phyloP scores from a whole-genome alignment of 768 basidiomycete species.

The Suillus placidus region DNA sequence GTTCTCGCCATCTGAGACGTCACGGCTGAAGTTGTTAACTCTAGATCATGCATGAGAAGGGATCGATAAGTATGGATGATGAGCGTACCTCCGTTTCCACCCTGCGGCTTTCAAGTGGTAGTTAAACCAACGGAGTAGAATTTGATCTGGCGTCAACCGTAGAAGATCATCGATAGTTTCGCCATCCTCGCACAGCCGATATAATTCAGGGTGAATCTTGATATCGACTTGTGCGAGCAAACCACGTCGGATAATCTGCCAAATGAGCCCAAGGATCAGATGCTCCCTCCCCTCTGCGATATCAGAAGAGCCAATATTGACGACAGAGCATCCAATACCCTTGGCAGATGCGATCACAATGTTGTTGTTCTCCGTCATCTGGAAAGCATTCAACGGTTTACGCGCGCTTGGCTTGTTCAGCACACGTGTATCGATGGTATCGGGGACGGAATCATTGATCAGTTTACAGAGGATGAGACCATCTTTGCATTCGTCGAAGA shows the following conservation, averaged over 20 bases:
- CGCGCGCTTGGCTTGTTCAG: slow-evolving; percentile 83
- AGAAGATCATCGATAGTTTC: slow-evolving; percentile 97
- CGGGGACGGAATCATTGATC: slow-evolving; percentile 98
- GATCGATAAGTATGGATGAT: not conserved
- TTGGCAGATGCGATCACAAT: slow-evolving; percentile 98
- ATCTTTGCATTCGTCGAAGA: slow-evolving; percentile 96
- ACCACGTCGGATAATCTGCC: slow-evolving; percentile 97
- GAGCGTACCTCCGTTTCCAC: slow-evolving; percentile 75
- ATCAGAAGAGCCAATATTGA: slow-evolving; percentile 96
- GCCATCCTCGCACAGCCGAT: slow-evolving; percentile 92
- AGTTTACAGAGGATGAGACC: slow-evolving; percentile 97
- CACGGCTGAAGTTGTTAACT: slow-evolving; percentile 96
- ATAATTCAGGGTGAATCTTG: slow-evolving; percentile 96
- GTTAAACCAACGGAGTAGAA: slow-evolving; percentile 98
- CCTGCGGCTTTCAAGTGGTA: slow-evolving; percentile 96
- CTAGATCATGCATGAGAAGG: slow-evolving; percentile 40
- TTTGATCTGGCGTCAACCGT: slow-evolving; percentile 93
- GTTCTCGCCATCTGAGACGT: slow-evolving; percentile 97
- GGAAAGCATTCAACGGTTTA: slow-evolving; percentile 95
- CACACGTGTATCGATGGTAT: slow-evolving; percentile 98
- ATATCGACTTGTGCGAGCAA: slow-evolving; percentile 95
- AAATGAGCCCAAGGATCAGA: slow-evolving; percentile 95
- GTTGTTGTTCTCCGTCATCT: slow-evolving; percentile 99
- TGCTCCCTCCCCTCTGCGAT: slow-evolving; percentile 93
- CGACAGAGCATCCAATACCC: slow-evolving; percentile 97